Evolutionary conservation across 306 rosid species (phyloP).

Genomic region (Vicia sativa): DNA sequence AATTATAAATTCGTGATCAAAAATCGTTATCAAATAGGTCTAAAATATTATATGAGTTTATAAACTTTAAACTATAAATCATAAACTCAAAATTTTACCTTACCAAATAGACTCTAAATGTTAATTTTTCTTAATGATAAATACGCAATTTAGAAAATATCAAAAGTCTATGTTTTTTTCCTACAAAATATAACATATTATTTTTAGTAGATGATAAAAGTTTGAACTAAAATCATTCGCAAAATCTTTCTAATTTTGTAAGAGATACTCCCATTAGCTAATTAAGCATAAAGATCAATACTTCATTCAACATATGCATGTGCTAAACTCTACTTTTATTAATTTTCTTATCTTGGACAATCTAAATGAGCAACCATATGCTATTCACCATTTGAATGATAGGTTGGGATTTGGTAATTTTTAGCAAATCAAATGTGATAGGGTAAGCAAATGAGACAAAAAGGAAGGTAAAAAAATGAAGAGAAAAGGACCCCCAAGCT

Average conservation of each 20-base stretch:
- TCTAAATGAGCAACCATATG: background rate
- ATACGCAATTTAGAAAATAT: too few species aligned
- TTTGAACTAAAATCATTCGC: background rate
- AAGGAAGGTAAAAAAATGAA: background rate
- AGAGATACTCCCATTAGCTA: background rate
- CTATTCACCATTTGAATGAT: background rate
- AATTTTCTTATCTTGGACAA: background rate
- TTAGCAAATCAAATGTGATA: background rate
- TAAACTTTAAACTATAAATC: too few species aligned
- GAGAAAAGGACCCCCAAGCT: background rate
- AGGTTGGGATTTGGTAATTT: background rate
- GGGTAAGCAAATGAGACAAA: slow-evolving; percentile 1
- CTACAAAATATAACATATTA: background rate
- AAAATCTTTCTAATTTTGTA: background rate
- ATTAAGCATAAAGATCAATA: background rate
- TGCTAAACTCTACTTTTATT: background rate
- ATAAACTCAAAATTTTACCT: too few species aligned
- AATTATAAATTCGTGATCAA: too few species aligned
- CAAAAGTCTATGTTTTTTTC: background rate
- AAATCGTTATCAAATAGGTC: too few species aligned
- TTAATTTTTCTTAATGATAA: too few species aligned
- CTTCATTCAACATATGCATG: background rate
- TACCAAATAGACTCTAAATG: too few species aligned
- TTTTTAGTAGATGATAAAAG: background rate
- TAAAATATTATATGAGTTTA: too few species aligned